These are phyloP conservation scores for Diaporthe vexans DNA, from an alignment of 2,329 filamentous ascomycete genomes.

Conservation along the genomic window DNA sequence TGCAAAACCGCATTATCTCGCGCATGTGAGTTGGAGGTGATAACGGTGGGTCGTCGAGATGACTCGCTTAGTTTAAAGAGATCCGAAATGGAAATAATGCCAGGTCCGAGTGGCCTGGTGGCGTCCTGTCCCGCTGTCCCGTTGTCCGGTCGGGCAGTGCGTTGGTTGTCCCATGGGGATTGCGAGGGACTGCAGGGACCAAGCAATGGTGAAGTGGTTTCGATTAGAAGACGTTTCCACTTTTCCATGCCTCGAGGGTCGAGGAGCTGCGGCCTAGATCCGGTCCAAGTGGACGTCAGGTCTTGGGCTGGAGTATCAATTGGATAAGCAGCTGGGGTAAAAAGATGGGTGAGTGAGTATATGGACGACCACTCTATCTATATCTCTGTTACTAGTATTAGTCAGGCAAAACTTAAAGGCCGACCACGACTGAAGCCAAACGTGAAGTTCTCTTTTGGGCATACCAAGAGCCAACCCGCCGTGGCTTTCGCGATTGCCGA, in stretches of 20 bases:
- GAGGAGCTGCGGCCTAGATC: constrained; percentile 14
- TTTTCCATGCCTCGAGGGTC: constrained; percentile 6
- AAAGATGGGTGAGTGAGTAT: not conserved
- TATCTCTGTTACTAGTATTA: not conserved
- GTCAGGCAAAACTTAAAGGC: not conserved
- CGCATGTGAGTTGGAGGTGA: not conserved
- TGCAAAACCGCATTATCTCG: constrained; percentile 34
- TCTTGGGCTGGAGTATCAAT: constrained; percentile 16
- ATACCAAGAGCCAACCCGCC: not conserved
- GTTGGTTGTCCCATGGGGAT: constrained; percentile 34
- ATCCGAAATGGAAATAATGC: constrained; percentile 30
- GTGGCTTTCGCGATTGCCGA: constrained; percentile 4
- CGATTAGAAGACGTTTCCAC: constrained; percentile 32
- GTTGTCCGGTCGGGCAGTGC: not conserved
- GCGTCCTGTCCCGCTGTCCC: not conserved
- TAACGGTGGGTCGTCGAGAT: constrained; percentile 35
- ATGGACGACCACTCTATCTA: too few relatives aligned
- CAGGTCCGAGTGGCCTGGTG: constrained; percentile 3
- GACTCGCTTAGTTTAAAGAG: constrained; percentile 23
- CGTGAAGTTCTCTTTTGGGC: not conserved
- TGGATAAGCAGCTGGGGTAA: constrained; percentile 24
- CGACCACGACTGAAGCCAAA: not conserved
- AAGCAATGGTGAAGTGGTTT: constrained; percentile 20
- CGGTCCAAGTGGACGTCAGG: constrained; percentile 14
- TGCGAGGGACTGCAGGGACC: constrained; percentile 7